Evolutionary conservation across 345 rosid species (phyloP), one percentile per base, ranked within the genome.

Genomic region (Corymbia maculata): DNA sequence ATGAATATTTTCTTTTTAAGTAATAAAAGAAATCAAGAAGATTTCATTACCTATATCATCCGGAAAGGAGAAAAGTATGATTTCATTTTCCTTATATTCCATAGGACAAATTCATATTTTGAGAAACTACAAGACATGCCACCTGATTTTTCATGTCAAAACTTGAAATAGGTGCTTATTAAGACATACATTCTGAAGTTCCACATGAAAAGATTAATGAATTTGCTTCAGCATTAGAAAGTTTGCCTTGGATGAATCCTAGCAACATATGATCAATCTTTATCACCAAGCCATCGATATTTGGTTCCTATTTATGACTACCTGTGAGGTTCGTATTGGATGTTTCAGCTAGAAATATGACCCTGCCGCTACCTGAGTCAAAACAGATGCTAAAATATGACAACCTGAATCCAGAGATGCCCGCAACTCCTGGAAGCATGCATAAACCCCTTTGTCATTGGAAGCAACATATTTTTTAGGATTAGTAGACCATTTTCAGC

Each of bases 401-500:
- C 51, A 88, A 97, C 98, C 99, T 94, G 98, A 95, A 91, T 95
- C 98, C 86, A 97, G 89, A 80, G 96, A 91, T 85, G 91, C 92
- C 90, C 94, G 90, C 93, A 97, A 59, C 47, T 95, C 96, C 88
- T 91, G 94, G 91, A 95, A 89, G 92, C 97, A 94, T 64, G 96
- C 94, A 89, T 87, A 88, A n/a, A 97, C 53, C 99, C 97, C 92
- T 93, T 96, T 47, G 97, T 93, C 87, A 94, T 94, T 28, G 98
- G 97, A 90, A 96, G 95, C 89, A 96, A 88, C 85, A 95, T 95
- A 42, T 95, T 88, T 52, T 93, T 92, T 66, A 97, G 93, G 84
- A 94, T 9, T 9, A 96, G 97, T n/a, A 95, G 90, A 79, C 94
- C 95, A 90, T 94, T 90, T 59, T 95, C 95, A 85, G 94, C 92